Conservation (phyloP, 2,329 filamentous ascomycete species). For the Diaporthe sp. region DNA sequence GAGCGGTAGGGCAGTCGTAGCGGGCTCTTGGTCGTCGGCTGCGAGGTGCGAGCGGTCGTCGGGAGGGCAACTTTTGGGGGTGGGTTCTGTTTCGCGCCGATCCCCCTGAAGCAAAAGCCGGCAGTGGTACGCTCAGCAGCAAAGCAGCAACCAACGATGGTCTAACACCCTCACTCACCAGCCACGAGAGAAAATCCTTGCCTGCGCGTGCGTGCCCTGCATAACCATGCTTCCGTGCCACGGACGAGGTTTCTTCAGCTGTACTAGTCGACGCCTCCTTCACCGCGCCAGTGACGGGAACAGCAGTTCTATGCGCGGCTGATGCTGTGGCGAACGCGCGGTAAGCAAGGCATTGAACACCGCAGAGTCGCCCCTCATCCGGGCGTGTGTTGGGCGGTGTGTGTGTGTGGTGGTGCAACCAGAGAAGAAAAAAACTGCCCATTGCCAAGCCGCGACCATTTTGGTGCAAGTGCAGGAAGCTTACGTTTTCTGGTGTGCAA, state of each 20-base stretch:
- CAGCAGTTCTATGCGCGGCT: conserved; percentile 22
- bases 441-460: conserved; percentile 8
- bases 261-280: conserved; percentile 15
- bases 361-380: background rate
- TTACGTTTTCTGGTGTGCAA: background rate
- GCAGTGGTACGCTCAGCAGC: background rate
- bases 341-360: background rate
- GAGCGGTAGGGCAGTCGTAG: background rate
- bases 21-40: conserved; percentile 24
- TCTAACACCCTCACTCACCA: background rate
- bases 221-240: background rate
- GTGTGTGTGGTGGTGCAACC: background rate
- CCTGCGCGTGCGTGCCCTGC: background rate
- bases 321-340: conserved; percentile 6
- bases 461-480: background rate
- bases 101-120: conserved; percentile 25
- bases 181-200: background rate
- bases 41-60: conserved; percentile 8
- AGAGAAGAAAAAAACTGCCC: background rate
- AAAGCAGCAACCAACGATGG: background rate
- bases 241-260: conserved; percentile 4
- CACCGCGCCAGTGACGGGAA: conserved; percentile 18
- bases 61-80: background rate
- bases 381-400: conserved; percentile 6
- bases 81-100: background rate